Percentiles rank a stretch among this genome's conserved stretches.
These are phyloP conservation scores for Mercurialis annua DNA, from an alignment of 345 rosid genomes.

Conservation along the genomic window DNA sequence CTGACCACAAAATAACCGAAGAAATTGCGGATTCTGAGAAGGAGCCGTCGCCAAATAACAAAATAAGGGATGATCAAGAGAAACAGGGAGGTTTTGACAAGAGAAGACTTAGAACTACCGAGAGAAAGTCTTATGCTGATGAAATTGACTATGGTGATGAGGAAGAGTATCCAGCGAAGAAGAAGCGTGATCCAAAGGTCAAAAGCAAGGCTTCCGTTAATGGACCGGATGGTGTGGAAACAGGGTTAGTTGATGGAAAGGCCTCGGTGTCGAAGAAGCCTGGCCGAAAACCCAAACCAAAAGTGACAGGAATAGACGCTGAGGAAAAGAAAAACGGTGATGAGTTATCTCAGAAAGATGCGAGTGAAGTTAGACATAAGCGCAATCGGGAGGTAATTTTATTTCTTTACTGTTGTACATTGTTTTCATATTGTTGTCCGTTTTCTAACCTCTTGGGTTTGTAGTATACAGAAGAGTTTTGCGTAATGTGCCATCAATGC, in stretches of 20 bases:
- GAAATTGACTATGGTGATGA: not conserved
- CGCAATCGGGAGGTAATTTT: not conserved
- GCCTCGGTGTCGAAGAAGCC: not conserved
- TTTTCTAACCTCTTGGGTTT: not conserved
- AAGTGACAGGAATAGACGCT: too few species aligned
- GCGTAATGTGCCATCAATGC: slow-evolving; percentile 63
- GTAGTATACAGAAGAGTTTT: slow-evolving; percentile 19
- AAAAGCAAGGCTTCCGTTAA: too few species aligned
- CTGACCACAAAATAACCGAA: too few species aligned
- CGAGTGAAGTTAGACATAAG: not conserved
- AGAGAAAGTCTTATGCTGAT: slow-evolving; percentile 6
- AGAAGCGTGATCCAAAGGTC: too few species aligned
- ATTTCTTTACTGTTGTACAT: not conserved
- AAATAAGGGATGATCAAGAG: not conserved
- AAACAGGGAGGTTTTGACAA: not conserved
- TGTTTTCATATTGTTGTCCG: not conserved
- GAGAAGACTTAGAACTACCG: slow-evolving; percentile 6
- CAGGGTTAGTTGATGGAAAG: too few species aligned
- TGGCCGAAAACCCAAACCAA: not conserved
- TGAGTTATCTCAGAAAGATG: too few species aligned
- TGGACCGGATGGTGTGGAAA: too few species aligned
- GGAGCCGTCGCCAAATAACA: too few species aligned
- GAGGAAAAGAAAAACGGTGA: too few species aligned
- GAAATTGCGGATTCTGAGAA: slow-evolving; percentile 4
- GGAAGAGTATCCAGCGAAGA: too few species aligned